Conservation (phyloP, 495 filamentous ascomycete genomes). For the Xylaria scruposa region DNA sequence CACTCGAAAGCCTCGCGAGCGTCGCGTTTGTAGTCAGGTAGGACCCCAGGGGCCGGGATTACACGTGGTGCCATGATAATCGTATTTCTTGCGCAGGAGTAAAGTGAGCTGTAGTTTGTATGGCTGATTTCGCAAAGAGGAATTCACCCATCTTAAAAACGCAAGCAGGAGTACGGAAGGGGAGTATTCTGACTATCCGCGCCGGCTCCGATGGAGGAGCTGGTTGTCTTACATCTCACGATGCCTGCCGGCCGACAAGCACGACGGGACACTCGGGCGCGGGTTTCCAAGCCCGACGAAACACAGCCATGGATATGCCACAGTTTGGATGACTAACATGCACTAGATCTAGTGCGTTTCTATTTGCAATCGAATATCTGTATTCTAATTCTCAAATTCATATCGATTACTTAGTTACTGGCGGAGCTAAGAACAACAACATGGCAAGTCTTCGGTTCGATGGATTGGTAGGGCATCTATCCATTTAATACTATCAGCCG, state of each 20-base stretch:
- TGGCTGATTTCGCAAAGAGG: background rate
- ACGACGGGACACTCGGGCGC: slow-evolving; percentile 20
- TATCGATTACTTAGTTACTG: slow-evolving; percentile 11
- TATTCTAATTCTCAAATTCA: background rate
- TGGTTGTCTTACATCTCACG: background rate
- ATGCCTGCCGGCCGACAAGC: slow-evolving; percentile 4
- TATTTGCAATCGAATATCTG: slow-evolving; percentile 5
- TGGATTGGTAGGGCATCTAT: background rate
- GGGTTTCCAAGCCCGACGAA: slow-evolving; percentile 13
- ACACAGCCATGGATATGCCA: background rate
- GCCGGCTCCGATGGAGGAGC: slow-evolving; percentile 11
- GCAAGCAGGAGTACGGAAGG: background rate
- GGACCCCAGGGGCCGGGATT: slow-evolving; percentile 29
- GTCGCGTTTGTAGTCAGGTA: slow-evolving; percentile 34
- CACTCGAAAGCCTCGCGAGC: slow-evolving; percentile 36
- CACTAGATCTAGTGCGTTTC: background rate
- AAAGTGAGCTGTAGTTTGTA: background rate
- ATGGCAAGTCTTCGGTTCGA: background rate
- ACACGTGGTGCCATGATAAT: slow-evolving; percentile 22
- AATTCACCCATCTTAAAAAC: background rate
- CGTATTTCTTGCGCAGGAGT: background rate
- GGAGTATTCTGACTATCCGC: background rate
- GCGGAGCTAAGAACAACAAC: background rate
- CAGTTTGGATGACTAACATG: background rate
- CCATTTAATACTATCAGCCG: background rate